phyloP scores from a whole-genome alignment of 2,329 filamentous ascomycete genomes.

The Magnaporthiopsis rhizophila region DNA sequence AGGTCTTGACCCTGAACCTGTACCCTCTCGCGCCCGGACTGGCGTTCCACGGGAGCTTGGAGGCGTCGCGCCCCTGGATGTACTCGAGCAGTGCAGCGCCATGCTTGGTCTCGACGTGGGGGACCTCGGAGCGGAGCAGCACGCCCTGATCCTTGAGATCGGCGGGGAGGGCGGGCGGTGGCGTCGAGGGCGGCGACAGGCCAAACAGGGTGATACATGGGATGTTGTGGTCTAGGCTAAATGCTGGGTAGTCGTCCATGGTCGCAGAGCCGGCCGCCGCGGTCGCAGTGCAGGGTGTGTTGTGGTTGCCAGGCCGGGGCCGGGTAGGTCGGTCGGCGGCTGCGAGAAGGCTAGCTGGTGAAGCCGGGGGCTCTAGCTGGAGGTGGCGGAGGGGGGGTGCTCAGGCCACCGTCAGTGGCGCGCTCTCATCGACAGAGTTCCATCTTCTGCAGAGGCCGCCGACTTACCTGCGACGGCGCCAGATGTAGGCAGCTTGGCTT shows the following conservation, averaged over 20 bases:
- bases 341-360: background rate
- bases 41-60: constrained; percentile 56
- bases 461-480: background rate
- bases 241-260: constrained; percentile 74
- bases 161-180: constrained; percentile 35
- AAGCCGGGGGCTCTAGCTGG: background rate
- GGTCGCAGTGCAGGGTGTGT: background rate
- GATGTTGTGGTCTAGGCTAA: constrained; percentile 80
- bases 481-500: background rate
- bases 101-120: constrained; percentile 56
- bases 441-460: background rate
- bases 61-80: constrained; percentile 58
- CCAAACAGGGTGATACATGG: constrained; percentile 80
- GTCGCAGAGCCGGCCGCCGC: background rate
- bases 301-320: background rate
- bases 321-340: background rate
- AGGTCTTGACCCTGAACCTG: constrained; percentile 61
- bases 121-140: constrained; percentile 62
- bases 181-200: constrained; percentile 38
- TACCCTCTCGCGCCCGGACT: constrained; percentile 43
- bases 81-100: constrained; percentile 58
- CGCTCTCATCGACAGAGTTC: background rate
- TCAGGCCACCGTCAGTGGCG: background rate
- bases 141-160: constrained; percentile 51
- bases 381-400: background rate